A percentile compares a stretch with the other conserved stretches of the same genome.
phyloP scores from a whole-genome alignment of 345 rosid genomes.

The Eucalyptus coolabah region DNA sequence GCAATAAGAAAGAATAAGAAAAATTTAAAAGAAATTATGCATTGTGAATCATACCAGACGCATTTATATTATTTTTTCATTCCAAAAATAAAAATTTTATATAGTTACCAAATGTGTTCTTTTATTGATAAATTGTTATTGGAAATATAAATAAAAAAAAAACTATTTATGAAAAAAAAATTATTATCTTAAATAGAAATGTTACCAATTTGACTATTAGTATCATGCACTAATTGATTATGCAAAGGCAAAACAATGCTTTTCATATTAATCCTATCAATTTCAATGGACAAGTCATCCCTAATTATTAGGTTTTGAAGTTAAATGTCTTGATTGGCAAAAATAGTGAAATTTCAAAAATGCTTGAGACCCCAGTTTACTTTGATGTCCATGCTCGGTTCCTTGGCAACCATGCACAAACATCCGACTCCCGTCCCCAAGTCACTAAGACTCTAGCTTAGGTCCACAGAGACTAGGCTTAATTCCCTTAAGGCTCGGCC shows the following conservation, averaged over 20 bases:
- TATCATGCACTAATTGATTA: background rate
- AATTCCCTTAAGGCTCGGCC: background rate
- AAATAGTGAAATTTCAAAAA: background rate
- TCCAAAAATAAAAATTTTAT: no score
- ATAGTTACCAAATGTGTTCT: no score
- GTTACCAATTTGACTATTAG: no score
- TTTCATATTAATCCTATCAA: background rate
- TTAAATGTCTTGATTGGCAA: background rate
- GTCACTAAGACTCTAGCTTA: fast-evolving
- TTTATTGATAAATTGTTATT: no score
- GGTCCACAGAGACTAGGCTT: background rate
- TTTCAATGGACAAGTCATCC: background rate
- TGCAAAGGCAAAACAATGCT: fast-evolving
- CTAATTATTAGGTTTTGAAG: background rate
- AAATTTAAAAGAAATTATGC: no score
- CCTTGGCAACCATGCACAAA: background rate
- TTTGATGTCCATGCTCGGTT: fast-evolving
- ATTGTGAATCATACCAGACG: no score
- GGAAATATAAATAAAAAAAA: no score
- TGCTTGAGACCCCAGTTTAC: fast-evolving
- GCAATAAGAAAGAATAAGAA: no score
- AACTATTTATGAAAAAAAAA: no score
- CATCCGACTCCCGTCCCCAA: background rate
- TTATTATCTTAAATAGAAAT: fast-evolving
- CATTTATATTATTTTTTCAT: no score